Percentiles rank a stretch among this genome's conserved stretches.
Evolutionary conservation across 352 stramenopile genomes (phyloP).

Genomic region (Phytophthora chlamydospora): DNA sequence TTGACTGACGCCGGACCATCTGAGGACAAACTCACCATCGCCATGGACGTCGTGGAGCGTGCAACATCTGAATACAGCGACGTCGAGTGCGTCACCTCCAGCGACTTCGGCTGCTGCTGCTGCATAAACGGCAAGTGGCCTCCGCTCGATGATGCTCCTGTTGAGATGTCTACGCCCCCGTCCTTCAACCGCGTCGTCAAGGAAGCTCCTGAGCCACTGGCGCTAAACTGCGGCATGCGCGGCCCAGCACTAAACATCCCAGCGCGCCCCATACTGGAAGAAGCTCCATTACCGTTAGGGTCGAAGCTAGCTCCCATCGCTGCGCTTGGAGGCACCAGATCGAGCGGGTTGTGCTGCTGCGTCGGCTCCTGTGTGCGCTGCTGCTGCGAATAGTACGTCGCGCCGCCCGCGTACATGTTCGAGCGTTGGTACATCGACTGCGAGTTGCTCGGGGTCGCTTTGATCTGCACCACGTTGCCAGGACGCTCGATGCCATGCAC

Average conservation of each 20-base stretch:
- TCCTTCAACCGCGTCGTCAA: slow-evolving; percentile 45
- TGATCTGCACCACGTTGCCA: slow-evolving; percentile 52
- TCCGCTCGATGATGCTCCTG: slow-evolving; percentile 29
- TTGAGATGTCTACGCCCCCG: slow-evolving; percentile 36
- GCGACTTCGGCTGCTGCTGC: slow-evolving; percentile 34
- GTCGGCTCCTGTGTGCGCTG: slow-evolving; percentile 33
- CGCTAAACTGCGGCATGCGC: slow-evolving; percentile 43
- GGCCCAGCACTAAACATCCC: slow-evolving; percentile 36
- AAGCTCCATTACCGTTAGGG: slow-evolving; percentile 24
- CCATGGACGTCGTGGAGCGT: slow-evolving; percentile 39
- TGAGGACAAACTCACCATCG: slow-evolving; percentile 37
- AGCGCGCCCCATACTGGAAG: slow-evolving; percentile 30
- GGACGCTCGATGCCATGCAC: slow-evolving; percentile 40
- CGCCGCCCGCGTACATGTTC: slow-evolving; percentile 31
- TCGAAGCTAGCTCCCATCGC: slow-evolving; percentile 32
- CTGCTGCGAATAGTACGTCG: slow-evolving; percentile 38
- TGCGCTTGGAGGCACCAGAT: slow-evolving; percentile 37
- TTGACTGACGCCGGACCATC: slow-evolving; percentile 32
- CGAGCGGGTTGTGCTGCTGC: slow-evolving; percentile 30
- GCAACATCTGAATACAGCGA: slow-evolving; percentile 42
- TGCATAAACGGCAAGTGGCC: slow-evolving; percentile 41
- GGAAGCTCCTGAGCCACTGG: slow-evolving; percentile 17
- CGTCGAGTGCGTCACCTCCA: slow-evolving; percentile 33
- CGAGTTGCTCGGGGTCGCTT: slow-evolving; percentile 35
- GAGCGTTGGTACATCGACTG: slow-evolving; percentile 45